Evolutionary conservation across 169 alveolate species (phyloP), one percentile per base, ranked within the genome.

Genomic region (Plasmodium falciparum): DNA sequence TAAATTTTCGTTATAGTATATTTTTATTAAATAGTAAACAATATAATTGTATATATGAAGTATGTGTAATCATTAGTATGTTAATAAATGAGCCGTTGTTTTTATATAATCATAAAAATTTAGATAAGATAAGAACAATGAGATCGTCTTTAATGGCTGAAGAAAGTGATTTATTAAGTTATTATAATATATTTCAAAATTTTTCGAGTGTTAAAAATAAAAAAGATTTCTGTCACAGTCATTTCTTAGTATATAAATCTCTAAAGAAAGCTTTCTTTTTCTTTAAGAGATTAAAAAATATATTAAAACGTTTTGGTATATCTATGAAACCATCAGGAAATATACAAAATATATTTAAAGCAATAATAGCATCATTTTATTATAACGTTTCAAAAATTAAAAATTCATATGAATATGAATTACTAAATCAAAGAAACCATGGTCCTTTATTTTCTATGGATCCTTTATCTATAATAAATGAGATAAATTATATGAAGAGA

Each of bases 121-220:
- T 67, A 69, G 45, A 83, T 2, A 69, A 63, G 47, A 24, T 83
- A 62, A 83, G 59, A 69, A 63, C 52, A 17, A 61, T 83, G 75
- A 74, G 91, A 54, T 39, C 56, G 39, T 73, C 91, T 33, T 62
- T 83, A 49, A 83, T 83, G 91, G 91, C 91, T 20, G 85, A 83
- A 47, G 91, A 83, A 54, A 83, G 91, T 47, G 91, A 83, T 61
- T 58, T 83, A 43, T 69, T 83, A 73, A 83, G 91, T 83, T 83
- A 69, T 33, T 83, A 83, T 58, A 83, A 83, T 69, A 52, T 83
- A 83, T 83, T 83, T 83, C 91, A 83, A 69, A 26, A 15, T 24
- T 83, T 83, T 83, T 49, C 12, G 13, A 13, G 45, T n/a, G 91
- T 83, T 69, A 83, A 83, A 67, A 50, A 83, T 63, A 83, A 73